phyloP scores from a whole-genome alignment of 345 rosid species.

The Euphorbia lathyris region DNA sequence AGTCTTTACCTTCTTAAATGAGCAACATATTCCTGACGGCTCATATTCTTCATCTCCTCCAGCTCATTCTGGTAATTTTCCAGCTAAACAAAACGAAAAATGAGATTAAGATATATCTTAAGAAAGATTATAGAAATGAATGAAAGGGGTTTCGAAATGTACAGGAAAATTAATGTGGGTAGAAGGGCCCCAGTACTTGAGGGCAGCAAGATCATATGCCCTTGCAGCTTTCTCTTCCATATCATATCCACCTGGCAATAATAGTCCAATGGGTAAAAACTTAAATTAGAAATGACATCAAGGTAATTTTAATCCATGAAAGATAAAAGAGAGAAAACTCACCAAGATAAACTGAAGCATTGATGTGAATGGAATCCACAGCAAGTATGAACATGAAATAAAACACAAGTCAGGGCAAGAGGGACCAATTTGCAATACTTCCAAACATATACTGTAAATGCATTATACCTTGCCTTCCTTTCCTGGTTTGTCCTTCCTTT shows the following conservation, averaged over 20 bases:
- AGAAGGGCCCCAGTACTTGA: slow-evolving; percentile 81
- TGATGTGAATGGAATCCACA: slow-evolving; percentile 38
- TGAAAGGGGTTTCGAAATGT: background rate
- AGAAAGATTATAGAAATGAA: too few species aligned
- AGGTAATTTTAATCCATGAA: too few species aligned
- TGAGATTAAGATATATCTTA: background rate
- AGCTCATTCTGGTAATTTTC: slow-evolving; percentile 58
- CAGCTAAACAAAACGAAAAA: slow-evolving; percentile 32
- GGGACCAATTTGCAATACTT: slow-evolving; percentile 23
- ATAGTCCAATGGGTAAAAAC: background rate
- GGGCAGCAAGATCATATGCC: slow-evolving; percentile 84
- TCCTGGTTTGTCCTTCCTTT: slow-evolving; percentile 90
- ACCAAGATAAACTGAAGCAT: slow-evolving; percentile 72
- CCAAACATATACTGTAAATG: slow-evolving; percentile 19
- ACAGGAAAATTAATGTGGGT: slow-evolving; percentile 77
- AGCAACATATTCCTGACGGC: slow-evolving; percentile 77
- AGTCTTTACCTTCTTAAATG: slow-evolving; percentile 58
- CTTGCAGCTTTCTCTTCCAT: slow-evolving; percentile 87
- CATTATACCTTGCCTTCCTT: slow-evolving; percentile 77
- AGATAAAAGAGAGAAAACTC: slow-evolving; percentile 16
- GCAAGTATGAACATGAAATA: slow-evolving; percentile 27
- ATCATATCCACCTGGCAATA: slow-evolving; percentile 64
- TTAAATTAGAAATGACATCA: background rate
- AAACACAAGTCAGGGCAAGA: slow-evolving; percentile 34
- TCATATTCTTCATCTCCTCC: slow-evolving; percentile 79